phyloP scores from a whole-genome alignment of 129 eudicot genomes.

The Solidago caesia region DNA sequence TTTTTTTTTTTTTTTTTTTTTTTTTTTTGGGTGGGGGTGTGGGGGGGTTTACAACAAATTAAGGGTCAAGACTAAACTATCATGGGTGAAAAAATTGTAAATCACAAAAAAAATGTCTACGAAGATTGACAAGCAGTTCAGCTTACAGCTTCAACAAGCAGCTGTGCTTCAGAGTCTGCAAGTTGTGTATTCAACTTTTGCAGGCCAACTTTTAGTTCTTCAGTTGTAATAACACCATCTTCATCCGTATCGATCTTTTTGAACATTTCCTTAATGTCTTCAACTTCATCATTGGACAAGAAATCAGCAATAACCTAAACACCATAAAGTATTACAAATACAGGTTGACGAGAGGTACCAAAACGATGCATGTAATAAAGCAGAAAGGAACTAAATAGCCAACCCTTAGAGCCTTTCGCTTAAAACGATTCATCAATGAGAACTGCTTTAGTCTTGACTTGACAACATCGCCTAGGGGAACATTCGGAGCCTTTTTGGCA shows the following conservation, averaged over 20 bases:
- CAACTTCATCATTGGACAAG: slow-evolving; percentile 79
- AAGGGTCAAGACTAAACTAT: no score
- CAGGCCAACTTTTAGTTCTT: slow-evolving; percentile 63
- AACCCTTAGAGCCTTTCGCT: slow-evolving; percentile 58
- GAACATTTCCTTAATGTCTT: slow-evolving; percentile 66
- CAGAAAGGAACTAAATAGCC: background rate
- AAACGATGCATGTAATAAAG: background rate
- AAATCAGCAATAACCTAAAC: slow-evolving; percentile 78
- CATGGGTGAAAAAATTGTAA: no score
- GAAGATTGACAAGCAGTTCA: background rate
- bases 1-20: no score
- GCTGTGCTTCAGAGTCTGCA: slow-evolving; percentile 70
- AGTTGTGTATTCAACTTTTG: slow-evolving; percentile 50
- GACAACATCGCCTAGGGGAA: slow-evolving; percentile 93
- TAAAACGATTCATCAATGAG: slow-evolving; percentile 58
- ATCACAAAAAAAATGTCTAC: no score
- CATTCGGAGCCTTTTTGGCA: slow-evolving; percentile 94
- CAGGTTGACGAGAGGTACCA: background rate
- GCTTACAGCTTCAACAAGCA: slow-evolving; percentile 85
- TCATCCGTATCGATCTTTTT: slow-evolving; percentile 65
- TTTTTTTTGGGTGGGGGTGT: no score
- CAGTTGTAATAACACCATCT: slow-evolving; percentile 63
- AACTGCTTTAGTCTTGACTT: slow-evolving; percentile 28
- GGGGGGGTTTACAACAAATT: no score
- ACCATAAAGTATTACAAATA: background rate